A percentile compares a stretch with the other conserved stretches of the same genome.
phyloP scores from a whole-genome alignment of 2,329 filamentous ascomycete species.

The Neofusicoccum kwambonambiense region DNA sequence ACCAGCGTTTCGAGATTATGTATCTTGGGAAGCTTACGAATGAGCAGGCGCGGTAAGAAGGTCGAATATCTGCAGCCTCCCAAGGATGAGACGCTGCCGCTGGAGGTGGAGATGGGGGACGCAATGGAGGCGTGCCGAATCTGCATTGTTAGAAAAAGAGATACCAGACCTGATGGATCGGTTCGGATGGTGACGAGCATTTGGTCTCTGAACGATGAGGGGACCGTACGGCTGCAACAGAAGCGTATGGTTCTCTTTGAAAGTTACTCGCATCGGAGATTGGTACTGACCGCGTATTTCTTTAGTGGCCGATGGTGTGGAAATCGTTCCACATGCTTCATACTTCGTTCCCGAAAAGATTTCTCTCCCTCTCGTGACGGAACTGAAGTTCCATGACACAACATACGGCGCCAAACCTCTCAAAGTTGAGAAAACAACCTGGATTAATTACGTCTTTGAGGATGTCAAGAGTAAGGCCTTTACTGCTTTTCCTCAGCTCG shows the following conservation, averaged over 20 bases:
- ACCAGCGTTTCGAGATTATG: neutral
- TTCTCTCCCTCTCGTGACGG: slow-evolving; percentile 38
- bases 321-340: slow-evolving; percentile 43
- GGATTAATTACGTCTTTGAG: slow-evolving; percentile 48
- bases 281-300: neutral
- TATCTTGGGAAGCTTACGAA: neutral
- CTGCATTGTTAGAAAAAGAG: slow-evolving; percentile 44
- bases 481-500: too few species aligned
- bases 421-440: slow-evolving; percentile 40
- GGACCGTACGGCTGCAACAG: slow-evolving; percentile 43
- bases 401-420: slow-evolving; percentile 33
- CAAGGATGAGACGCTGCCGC: slow-evolving; percentile 32
- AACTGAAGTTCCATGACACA: slow-evolving; percentile 41
- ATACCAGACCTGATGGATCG: slow-evolving; percentile 35
- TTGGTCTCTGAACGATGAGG: slow-evolving; percentile 46
- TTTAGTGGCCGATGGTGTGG: slow-evolving; percentile 19
- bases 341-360: slow-evolving; percentile 48
- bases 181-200: slow-evolving; percentile 44
- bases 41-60: slow-evolving; percentile 33
- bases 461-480: slow-evolving; percentile 26
- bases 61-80: slow-evolving; percentile 44
- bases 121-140: slow-evolving; percentile 42
- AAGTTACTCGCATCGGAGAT: neutral
- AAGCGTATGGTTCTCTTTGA: slow-evolving; percentile 25
- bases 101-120: slow-evolving; percentile 42